A percentile compares a stretch with the other conserved stretches of the same genome.
Conservation (phyloP, 306 rosid genomes). For the Inga laurina region DNA sequence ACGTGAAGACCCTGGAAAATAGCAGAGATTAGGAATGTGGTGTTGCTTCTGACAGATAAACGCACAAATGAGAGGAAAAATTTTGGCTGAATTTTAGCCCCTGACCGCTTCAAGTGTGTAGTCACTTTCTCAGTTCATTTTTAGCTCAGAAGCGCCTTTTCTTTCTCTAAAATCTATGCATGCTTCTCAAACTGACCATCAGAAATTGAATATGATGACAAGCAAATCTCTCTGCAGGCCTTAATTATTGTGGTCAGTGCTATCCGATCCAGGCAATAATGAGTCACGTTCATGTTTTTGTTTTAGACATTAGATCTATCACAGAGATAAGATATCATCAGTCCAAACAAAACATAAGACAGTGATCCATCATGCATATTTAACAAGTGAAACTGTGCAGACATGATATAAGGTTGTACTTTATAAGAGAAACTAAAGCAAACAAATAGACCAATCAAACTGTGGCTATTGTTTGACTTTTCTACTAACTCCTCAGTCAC, state of each 20-base stretch:
- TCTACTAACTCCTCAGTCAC: not conserved
- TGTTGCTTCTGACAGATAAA: constrained; percentile 4
- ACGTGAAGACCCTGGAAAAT: not conserved
- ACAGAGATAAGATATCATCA: constrained; percentile 7
- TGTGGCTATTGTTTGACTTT: not conserved
- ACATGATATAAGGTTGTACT: not conserved
- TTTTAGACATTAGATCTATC: constrained; percentile 7
- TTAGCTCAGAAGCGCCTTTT: not conserved
- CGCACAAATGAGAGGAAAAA: not conserved
- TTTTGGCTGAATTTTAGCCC: not conserved
- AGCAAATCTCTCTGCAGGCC: not conserved
- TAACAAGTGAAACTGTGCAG: not conserved
- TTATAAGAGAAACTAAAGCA: not conserved
- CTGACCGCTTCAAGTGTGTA: not conserved
- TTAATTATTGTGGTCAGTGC: not conserved
- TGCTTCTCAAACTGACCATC: not conserved
- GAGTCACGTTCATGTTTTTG: constrained; percentile 4
- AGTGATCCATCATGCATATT: not conserved
- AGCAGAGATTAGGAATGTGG: not conserved
- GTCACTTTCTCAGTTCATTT: constrained; percentile 1
- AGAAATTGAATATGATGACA: constrained; percentile 8
- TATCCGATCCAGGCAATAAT: not conserved
- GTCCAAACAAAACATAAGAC: not conserved
- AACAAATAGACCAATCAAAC: not conserved
- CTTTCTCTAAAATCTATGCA: not conserved